phyloP scores from a whole-genome alignment of 2,329 filamentous ascomycete species.

The Aspergillus tubingensis region DNA sequence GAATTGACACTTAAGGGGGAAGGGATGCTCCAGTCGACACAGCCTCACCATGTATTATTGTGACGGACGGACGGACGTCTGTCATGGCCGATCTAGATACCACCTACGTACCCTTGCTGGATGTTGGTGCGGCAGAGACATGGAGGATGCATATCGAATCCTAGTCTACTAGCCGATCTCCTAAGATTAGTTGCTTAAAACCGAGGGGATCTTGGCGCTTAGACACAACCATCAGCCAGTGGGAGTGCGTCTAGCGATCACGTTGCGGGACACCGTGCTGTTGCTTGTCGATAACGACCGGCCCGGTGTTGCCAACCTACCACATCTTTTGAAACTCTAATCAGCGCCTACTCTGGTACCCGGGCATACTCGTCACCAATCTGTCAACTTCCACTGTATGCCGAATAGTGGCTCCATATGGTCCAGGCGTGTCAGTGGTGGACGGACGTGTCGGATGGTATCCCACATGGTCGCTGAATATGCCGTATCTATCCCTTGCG shows the following conservation, averaged over 20 bases:
- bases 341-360: background rate
- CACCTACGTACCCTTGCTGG: background rate
- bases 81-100: background rate
- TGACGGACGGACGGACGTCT: background rate
- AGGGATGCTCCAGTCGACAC: too few species aligned
- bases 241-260: background rate
- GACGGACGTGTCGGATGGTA: background rate
- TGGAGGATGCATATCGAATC: background rate
- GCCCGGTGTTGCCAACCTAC: background rate
- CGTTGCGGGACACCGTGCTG: background rate
- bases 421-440: background rate
- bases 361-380: background rate
- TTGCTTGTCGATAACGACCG: background rate
- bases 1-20: background rate
- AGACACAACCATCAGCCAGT: background rate
- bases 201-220: conserved; percentile 1
- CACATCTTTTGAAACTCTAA: background rate
- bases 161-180: background rate
- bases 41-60: too few species aligned
- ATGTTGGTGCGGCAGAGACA: background rate
- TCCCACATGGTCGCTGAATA: background rate
- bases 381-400: too few species aligned
- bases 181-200: background rate
- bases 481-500: background rate
- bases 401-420: background rate